phyloP scores from a whole-genome alignment of 306 rosid species.

The Citrullus amarus region DNA sequence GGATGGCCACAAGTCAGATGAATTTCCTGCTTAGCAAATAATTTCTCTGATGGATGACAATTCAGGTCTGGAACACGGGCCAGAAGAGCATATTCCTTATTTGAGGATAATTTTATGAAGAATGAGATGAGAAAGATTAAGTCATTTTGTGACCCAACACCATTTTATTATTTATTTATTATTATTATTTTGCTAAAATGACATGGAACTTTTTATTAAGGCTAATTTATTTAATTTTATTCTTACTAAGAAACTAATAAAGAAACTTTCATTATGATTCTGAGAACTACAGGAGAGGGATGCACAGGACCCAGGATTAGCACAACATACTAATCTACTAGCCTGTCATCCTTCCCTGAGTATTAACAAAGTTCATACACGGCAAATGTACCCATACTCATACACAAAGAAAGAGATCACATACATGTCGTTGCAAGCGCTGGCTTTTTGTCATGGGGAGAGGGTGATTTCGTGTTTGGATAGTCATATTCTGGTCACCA shows the following conservation, averaged over 20 bases:
- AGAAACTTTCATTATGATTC: neutral
- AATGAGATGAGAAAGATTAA: neutral
- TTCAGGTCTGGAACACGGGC: neutral
- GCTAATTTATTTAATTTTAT: neutral
- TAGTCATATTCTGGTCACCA: slow-evolving; percentile 51
- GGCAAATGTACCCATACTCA: neutral
- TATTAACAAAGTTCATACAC: neutral
- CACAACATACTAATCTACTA: neutral
- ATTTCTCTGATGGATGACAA: neutral
- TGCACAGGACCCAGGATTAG: neutral
- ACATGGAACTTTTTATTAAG: neutral
- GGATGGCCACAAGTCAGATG: neutral
- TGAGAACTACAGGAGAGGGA: neutral
- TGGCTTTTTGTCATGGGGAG: slow-evolving; percentile 86
- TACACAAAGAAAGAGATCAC: slow-evolving; percentile 15
- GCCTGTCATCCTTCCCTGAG: neutral
- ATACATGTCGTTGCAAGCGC: slow-evolving; percentile 77
- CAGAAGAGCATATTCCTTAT: neutral
- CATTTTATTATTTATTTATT: neutral
- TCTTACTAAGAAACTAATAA: neutral
- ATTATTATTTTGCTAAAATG: neutral
- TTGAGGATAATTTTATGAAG: neutral
- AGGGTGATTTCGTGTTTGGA: slow-evolving; percentile 86
- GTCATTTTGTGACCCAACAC: neutral
- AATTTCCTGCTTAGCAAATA: neutral